These are phyloP conservation scores for Alternaria triticina DNA, from an alignment of 2,329 filamentous ascomycete species.

Conservation along the genomic window DNA sequence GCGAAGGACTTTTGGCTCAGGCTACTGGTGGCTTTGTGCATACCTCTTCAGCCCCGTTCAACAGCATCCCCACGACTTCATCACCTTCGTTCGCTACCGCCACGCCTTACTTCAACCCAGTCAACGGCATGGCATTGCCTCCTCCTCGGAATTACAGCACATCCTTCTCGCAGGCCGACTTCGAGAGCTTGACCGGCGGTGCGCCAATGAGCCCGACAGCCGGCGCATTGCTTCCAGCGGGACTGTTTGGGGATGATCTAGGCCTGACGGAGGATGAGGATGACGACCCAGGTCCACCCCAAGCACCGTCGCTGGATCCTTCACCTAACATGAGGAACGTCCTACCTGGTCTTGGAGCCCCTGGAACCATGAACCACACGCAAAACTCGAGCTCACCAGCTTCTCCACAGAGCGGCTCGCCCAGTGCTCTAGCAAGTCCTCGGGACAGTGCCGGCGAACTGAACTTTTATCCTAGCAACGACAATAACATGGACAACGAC, in stretches of 20 bases:
- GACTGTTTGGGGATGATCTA: conserved; percentile 68
- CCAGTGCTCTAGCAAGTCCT: conserved; percentile 57
- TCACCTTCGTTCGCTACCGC: conserved; percentile 61
- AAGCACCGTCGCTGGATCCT: conserved; percentile 31
- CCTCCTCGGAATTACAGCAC: conserved; percentile 31
- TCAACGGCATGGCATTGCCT: conserved; percentile 66
- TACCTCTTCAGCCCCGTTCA: conserved; percentile 53
- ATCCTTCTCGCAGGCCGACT: conserved; percentile 65
- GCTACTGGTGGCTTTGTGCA: conserved; percentile 44
- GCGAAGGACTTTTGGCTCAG: conserved; percentile 41
- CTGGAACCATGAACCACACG: conserved; percentile 42
- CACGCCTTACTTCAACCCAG: conserved; percentile 62
- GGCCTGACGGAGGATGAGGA: conserved; percentile 53
- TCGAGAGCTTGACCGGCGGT: conserved; percentile 65
- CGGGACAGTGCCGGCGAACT: conserved; percentile 55
- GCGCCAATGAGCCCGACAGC: conserved; percentile 81
- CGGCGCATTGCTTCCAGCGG: conserved; percentile 74
- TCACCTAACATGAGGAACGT: conserved; percentile 41
- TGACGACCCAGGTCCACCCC: conserved; percentile 36
- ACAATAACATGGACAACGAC: conserved; percentile 53
- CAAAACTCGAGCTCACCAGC: conserved; percentile 52
- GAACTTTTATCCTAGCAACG: conserved; percentile 47
- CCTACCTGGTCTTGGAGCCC: conserved; percentile 52
- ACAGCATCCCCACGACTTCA: conserved; percentile 53
- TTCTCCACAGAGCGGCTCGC: conserved; percentile 51